A percentile compares a stretch with the other conserved stretches of the same genome.
Conservation (phyloP, 179 eudicot genomes). For the Pouteria campechiana region DNA sequence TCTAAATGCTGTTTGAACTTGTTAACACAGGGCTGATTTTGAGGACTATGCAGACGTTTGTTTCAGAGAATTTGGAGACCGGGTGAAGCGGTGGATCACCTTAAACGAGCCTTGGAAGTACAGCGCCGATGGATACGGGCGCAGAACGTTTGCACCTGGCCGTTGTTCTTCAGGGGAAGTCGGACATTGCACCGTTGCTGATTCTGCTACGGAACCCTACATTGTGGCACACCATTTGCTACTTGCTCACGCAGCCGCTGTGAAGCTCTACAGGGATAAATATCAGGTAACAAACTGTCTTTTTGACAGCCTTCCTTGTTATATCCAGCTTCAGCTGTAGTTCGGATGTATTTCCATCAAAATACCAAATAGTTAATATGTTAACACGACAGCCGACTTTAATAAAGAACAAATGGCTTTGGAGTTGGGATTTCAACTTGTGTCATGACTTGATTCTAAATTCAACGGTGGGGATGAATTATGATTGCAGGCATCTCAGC, state of each 20-base stretch:
- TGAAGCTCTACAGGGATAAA: conserved; percentile 1
- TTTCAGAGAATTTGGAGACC: conserved; percentile 85
- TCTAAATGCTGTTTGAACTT: too few species aligned
- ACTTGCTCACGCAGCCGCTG: conserved; percentile 7
- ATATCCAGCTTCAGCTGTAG: too few species aligned
- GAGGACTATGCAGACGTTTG: conserved; percentile 85
- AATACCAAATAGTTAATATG: background rate
- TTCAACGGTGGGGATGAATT: too few species aligned
- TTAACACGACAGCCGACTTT: background rate
- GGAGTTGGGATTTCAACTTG: too few species aligned
- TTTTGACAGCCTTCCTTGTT: background rate
- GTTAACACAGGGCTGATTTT: conserved; percentile 79
- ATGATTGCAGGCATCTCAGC: background rate
- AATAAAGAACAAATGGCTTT: background rate
- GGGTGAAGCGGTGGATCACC: conserved; percentile 89
- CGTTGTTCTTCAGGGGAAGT: conserved; percentile 80
- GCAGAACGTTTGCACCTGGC: conserved; percentile 55
- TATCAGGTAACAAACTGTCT: background rate
- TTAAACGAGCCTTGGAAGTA: conserved; percentile 87
- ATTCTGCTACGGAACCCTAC: conserved; percentile 9
- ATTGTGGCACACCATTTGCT: conserved; percentile 1
- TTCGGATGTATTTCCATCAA: background rate
- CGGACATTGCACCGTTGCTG: conserved; percentile 4
- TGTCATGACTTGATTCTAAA: too few species aligned
- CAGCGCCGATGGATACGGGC: conserved; percentile 75